Evolutionary conservation across 768 basidiomycete species (phyloP).

Genomic region (Brasilioporus rufonigricans): DNA sequence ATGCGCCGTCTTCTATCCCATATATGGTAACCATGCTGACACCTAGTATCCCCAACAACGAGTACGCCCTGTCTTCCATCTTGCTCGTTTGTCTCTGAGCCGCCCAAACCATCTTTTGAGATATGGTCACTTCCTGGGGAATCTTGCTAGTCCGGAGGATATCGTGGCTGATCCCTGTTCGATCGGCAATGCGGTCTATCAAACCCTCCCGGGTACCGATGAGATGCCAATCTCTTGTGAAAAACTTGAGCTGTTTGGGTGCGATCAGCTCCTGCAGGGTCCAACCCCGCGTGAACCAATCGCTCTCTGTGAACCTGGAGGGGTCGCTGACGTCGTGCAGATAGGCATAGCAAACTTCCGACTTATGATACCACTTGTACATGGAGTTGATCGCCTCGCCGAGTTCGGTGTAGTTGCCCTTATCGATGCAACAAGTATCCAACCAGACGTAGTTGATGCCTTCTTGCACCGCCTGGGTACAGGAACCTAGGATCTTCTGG

Average conservation of each 20-base stretch:
- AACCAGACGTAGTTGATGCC: conserved; percentile 27
- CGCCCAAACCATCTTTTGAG: conserved; percentile 31
- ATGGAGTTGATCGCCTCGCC: conserved; percentile 32
- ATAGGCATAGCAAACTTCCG: conserved; percentile 28
- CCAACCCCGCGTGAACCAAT: conserved; percentile 33
- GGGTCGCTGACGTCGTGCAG: conserved; percentile 23
- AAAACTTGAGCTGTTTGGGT: conserved; percentile 26
- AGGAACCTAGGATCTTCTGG: conserved; percentile 21
- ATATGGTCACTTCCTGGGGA: conserved; percentile 14
- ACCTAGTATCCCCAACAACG: conserved; percentile 26
- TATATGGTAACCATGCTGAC: conserved; percentile 22
- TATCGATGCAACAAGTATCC: conserved; percentile 35
- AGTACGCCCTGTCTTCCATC: conserved; percentile 32
- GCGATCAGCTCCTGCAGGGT: conserved; percentile 33
- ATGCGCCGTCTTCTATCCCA: conserved; percentile 25
- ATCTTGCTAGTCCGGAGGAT: conserved; percentile 15
- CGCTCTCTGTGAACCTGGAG: conserved; percentile 17
- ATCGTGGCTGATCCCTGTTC: conserved; percentile 15
- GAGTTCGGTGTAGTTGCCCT: conserved; percentile 27
- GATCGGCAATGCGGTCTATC: conserved; percentile 9
- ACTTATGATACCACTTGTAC: conserved; percentile 33
- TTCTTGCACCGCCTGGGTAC: conserved; percentile 16
- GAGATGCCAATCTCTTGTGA: conserved; percentile 22
- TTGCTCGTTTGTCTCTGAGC: conserved; percentile 20
- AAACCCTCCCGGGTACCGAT: conserved; percentile 17